phyloP scores from a whole-genome alignment of 176 grass and related monocot genomes.

The Themeda triandra region DNA sequence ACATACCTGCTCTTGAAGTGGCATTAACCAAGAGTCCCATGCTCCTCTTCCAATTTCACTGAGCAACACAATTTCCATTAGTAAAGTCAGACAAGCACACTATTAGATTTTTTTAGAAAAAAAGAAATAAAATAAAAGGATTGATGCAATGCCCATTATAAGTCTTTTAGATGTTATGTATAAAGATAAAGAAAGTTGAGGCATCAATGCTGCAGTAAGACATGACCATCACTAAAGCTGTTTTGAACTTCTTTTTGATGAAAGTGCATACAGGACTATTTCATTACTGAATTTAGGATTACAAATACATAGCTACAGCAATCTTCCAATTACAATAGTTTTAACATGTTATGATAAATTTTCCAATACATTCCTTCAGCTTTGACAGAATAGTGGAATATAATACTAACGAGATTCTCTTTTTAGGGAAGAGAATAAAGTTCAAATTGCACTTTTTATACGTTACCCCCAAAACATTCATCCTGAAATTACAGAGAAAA shows the following conservation, averaged over 20 bases:
- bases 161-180: not conserved
- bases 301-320: not conserved
- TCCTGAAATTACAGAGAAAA: not conserved
- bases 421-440: not conserved
- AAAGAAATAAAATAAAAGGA: not conserved
- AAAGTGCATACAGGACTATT: not conserved
- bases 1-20: conserved; percentile 79
- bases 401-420: not conserved
- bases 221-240: not conserved
- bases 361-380: not conserved
- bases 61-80: conserved; percentile 24
- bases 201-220: not conserved
- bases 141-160: not conserved
- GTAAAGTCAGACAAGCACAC: conserved; percentile 4
- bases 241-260: not conserved
- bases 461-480: not conserved
- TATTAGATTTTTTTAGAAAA: not conserved
- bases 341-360: not conserved
- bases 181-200: not conserved
- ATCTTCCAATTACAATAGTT: not conserved
- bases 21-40: conserved; percentile 85
- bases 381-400: not conserved
- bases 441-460: not conserved
- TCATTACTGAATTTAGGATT: not conserved
- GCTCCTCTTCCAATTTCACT: conserved; percentile 84